phyloP scores from a whole-genome alignment of 169 alveolate species.

The Eimeria maxima region DNA sequence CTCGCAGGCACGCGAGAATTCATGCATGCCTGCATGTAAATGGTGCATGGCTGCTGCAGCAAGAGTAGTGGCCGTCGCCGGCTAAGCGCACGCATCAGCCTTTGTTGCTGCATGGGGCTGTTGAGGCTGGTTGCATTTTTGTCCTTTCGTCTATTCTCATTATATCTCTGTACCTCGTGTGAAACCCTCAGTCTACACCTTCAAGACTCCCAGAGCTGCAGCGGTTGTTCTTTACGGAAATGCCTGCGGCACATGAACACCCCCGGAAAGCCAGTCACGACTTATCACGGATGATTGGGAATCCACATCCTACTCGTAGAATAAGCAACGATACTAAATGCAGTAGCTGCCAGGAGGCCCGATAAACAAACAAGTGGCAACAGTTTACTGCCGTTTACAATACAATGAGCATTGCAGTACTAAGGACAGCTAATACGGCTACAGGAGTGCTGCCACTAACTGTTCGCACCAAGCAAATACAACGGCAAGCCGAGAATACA shows the following conservation, averaged over 20 bases:
- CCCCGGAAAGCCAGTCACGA: no score
- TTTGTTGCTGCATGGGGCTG: background rate
- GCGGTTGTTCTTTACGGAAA: constrained; percentile 70
- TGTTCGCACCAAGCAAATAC: no score
- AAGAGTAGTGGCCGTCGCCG: constrained; percentile 13
- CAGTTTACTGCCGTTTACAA: no score
- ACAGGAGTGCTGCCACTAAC: no score
- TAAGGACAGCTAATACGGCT: no score
- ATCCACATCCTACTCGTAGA: no score
- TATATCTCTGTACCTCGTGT: background rate
- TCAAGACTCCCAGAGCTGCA: constrained; percentile 55
- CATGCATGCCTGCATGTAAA: background rate
- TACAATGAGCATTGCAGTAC: no score
- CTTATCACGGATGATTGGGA: no score
- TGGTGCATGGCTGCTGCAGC: constrained; percentile 40
- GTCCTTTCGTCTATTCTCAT: background rate
- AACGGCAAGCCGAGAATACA: no score
- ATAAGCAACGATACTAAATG: no score
- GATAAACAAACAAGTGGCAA: no score
- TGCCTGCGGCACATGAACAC: constrained; percentile 5
- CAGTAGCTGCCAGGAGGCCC: no score
- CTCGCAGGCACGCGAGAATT: background rate
- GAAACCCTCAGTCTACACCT: constrained; percentile 29
- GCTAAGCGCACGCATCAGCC: constrained; percentile 24
- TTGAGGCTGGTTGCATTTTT: background rate